Conservation (phyloP, 139 green algal species). For the Chlamydomonas eustigma region DNA sequence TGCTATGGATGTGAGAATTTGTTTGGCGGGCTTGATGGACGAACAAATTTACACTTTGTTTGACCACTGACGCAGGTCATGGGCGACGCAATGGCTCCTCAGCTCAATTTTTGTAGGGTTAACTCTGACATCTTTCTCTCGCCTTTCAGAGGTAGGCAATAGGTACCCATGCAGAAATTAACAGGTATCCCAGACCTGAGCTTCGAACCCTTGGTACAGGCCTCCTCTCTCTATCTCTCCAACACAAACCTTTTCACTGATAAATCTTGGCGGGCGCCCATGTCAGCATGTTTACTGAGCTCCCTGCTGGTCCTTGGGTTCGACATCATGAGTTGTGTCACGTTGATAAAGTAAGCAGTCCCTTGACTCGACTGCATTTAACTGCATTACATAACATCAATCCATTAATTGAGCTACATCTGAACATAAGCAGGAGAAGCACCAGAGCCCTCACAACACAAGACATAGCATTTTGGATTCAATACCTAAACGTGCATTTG, state of each 20-base stretch:
- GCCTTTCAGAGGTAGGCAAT: constrained; percentile 17
- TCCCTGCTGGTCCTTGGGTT: constrained; percentile 19
- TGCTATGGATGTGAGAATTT: constrained; percentile 17
- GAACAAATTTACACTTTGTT: too few relatives aligned
- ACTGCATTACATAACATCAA: too few relatives aligned
- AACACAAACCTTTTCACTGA: constrained; percentile 2
- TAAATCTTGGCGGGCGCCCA: constrained; percentile 15
- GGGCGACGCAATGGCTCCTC: constrained; percentile 13
- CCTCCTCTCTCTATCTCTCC: neutral
- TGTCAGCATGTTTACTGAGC: neutral
- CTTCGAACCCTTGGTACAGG: too few relatives aligned
- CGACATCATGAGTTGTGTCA: constrained; percentile 22
- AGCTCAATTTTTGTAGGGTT: constrained; percentile 14
- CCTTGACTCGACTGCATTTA: too few relatives aligned
- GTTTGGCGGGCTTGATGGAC: too few relatives aligned
- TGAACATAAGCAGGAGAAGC: too few relatives aligned
- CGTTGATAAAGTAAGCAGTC: constrained; percentile 24
- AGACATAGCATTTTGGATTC: too few relatives aligned
- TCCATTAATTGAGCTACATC: too few relatives aligned
- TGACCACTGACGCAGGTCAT: too few relatives aligned
- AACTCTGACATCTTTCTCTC: constrained; percentile 11
- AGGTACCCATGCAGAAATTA: too few relatives aligned
- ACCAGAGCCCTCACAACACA: too few relatives aligned
- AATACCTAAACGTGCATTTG: neutral
- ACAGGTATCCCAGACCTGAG: too few relatives aligned